Percentiles rank a stretch among this genome's conserved stretches.
These are phyloP conservation scores for Talinum fruticosum DNA, from an alignment of 148 eudicot species.

Conservation along the genomic window DNA sequence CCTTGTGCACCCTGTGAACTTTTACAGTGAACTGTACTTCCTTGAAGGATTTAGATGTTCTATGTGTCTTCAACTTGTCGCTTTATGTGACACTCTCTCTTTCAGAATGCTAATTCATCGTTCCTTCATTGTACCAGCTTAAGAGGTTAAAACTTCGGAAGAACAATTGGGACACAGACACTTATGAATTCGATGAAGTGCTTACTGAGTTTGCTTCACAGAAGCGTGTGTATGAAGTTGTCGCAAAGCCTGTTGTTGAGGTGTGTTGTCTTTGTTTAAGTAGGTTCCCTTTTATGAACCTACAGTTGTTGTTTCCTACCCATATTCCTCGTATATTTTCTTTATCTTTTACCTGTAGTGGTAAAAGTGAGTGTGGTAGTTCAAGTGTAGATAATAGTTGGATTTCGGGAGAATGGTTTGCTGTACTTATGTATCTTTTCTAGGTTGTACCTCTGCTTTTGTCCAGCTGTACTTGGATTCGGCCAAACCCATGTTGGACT, in stretches of 20 bases:
- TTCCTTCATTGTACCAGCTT: constrained; percentile 46
- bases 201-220: constrained; percentile 91
- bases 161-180: constrained; percentile 99
- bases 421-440: too few relatives aligned
- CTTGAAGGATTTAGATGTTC: background rate
- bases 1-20: background rate
- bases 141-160: constrained; percentile 94
- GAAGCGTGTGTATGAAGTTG: constrained; percentile 98
- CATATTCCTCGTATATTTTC: too few relatives aligned
- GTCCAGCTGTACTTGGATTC: too few relatives aligned
- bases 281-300: background rate
- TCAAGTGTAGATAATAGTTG: too few relatives aligned
- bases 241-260: constrained; percentile 99
- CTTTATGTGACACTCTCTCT: background rate
- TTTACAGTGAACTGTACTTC: background rate
- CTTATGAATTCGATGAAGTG: constrained; percentile 96
- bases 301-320: background rate
- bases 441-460: too few relatives aligned
- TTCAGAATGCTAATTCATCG: background rate
- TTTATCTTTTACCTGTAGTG: too few relatives aligned
- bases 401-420: too few relatives aligned
- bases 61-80: background rate
- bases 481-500: too few relatives aligned
- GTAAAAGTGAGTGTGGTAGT: too few relatives aligned
- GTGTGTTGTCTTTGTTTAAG: constrained; percentile 35